A percentile compares a stretch with the other conserved stretches of the same genome.
Conservation (phyloP, 331 rosid species). For the Arachis monticola region DNA sequence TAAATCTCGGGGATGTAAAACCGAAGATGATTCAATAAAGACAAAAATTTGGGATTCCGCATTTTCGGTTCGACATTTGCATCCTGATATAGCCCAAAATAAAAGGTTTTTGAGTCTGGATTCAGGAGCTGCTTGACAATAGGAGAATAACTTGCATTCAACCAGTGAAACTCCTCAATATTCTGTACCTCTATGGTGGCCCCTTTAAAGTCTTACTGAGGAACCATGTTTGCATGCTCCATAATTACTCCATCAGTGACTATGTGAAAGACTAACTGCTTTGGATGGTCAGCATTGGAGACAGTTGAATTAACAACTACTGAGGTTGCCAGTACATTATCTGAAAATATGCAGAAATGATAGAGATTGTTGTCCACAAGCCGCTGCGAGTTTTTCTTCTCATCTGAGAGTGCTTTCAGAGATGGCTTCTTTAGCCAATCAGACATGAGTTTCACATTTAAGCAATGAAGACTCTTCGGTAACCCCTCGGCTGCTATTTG, state of each 20-base stretch:
- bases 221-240: constrained; percentile 93
- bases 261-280: constrained; percentile 91
- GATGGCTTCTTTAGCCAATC: constrained; percentile 79
- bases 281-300: constrained; percentile 88
- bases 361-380: constrained; percentile 86
- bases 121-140: constrained; percentile 66
- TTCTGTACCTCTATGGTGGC: constrained; percentile 88
- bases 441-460: constrained; percentile 75
- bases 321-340: constrained; percentile 83
- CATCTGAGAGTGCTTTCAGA: constrained; percentile 63
- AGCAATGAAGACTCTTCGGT: constrained; percentile 89
- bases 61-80: constrained; percentile 64
- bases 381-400: constrained; percentile 77
- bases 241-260: constrained; percentile 79
- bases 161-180: constrained; percentile 82
- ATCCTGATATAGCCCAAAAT: constrained; percentile 73
- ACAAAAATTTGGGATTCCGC: constrained; percentile 68
- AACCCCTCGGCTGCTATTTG: constrained; percentile 88
- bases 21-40: constrained; percentile 86
- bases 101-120: constrained; percentile 60
- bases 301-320: constrained; percentile 90
- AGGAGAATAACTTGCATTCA: constrained; percentile 84
- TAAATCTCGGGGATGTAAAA: constrained; percentile 96
- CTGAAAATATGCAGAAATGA: constrained; percentile 98
- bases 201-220: constrained; percentile 79